Conservation (phyloP, 768 basidiomycete species). For the Hydnomerulius pinastri region DNA sequence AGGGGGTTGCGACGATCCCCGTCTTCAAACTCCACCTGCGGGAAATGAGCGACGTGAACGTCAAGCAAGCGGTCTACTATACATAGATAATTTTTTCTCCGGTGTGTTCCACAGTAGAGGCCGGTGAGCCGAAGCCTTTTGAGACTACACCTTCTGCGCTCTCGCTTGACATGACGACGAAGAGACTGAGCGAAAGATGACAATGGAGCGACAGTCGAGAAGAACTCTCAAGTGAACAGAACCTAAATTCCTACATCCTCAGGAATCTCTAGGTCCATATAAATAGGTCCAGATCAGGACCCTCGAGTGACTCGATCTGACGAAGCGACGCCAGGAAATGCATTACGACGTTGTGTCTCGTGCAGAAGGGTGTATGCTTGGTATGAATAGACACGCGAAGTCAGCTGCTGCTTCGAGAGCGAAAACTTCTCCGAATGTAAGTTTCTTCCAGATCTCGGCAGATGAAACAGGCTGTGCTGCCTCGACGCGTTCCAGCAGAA, state of each 20-base stretch:
- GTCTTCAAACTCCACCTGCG: constrained; percentile 41
- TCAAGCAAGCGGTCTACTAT: neutral
- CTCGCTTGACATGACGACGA: constrained; percentile 13
- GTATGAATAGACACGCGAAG: neutral
- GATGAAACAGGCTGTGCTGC: neutral
- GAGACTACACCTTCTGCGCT: constrained; percentile 1
- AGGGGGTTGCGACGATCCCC: constrained; percentile 41
- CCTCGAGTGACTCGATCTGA: neutral
- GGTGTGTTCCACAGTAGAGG: neutral
- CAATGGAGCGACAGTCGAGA: neutral
- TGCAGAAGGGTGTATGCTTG: neutral
- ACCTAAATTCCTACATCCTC: neutral
- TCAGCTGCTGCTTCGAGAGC: neutral
- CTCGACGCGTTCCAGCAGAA: neutral
- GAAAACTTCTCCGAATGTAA: neutral
- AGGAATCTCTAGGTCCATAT: constrained; percentile 4
- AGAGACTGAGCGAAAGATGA: neutral
- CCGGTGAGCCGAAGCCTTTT: neutral
- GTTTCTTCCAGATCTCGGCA: neutral
- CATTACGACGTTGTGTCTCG: neutral
- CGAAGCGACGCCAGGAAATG: constrained; percentile 1
- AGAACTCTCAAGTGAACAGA: neutral
- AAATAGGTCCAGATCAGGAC: constrained; percentile 12
- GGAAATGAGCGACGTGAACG: constrained; percentile 1
- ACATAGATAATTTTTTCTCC: constrained; percentile 15